Percentiles rank a stretch among this genome's conserved stretches.
Evolutionary conservation across 495 filamentous ascomycete species (phyloP).

Genomic region (Chaetomium tenue): DNA sequence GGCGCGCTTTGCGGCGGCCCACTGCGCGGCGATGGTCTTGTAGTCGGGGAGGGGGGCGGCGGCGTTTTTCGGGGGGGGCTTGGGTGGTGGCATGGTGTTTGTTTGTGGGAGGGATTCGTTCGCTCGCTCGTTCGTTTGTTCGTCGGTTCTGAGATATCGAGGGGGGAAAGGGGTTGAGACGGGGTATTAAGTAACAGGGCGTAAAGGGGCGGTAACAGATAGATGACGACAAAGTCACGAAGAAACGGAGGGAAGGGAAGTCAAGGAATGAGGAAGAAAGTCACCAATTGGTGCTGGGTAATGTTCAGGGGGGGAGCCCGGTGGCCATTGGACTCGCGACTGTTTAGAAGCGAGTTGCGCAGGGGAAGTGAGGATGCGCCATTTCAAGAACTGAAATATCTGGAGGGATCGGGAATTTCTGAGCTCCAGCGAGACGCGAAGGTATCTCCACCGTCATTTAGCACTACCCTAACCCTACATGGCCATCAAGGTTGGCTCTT

Average conservation of each 20-base stretch:
- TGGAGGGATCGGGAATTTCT: slow-evolving; percentile 12
- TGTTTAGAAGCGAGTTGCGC: slow-evolving; percentile 4
- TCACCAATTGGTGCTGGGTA: slow-evolving; percentile 3
- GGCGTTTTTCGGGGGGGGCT: slow-evolving; percentile 28
- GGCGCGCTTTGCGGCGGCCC: slow-evolving; percentile 48
- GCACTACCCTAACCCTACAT: slow-evolving; percentile 17
- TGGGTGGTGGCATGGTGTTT: slow-evolving; percentile 31
- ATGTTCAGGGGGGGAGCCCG: slow-evolving; percentile 17
- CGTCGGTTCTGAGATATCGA: background rate
- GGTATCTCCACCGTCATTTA: slow-evolving; percentile 19
- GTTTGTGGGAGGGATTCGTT: slow-evolving; percentile 3
- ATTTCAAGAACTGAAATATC: slow-evolving; percentile 22
- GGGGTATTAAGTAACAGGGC: background rate
- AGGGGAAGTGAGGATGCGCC: slow-evolving; percentile 24
- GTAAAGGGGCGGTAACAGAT: background rate
- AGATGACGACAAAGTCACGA: background rate
- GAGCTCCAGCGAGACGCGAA: slow-evolving; percentile 2
- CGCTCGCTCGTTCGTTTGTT: no score
- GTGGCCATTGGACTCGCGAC: slow-evolving; percentile 23
- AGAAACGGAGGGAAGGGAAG: background rate
- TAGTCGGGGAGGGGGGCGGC: slow-evolving; percentile 35
- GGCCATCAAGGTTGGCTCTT: slow-evolving; percentile 2
- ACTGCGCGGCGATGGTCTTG: slow-evolving; percentile 46
- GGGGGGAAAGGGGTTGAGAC: slow-evolving; percentile 9
- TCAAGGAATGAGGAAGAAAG: slow-evolving; percentile 3